Conservation (phyloP, 352 stramenopile genomes). For the Globisporangium spiculum region DNA sequence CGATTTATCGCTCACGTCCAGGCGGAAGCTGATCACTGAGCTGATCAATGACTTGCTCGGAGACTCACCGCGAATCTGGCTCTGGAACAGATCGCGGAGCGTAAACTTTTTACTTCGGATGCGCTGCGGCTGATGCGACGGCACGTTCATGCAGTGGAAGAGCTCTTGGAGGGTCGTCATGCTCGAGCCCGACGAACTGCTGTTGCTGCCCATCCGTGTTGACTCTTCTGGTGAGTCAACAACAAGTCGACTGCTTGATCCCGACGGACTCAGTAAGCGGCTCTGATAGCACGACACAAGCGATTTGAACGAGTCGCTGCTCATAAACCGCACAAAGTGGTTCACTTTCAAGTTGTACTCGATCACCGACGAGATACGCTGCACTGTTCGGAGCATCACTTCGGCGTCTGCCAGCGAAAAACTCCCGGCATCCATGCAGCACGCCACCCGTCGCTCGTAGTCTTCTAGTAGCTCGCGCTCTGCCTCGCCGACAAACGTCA, state of each 20-base stretch:
- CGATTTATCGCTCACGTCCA: slow-evolving; percentile 59
- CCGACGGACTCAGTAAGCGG: slow-evolving; percentile 64
- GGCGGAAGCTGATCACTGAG: slow-evolving; percentile 63
- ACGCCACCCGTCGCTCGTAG: slow-evolving; percentile 55
- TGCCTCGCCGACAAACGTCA: slow-evolving; percentile 70
- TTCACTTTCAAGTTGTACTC: slow-evolving; percentile 82
- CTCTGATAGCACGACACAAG: slow-evolving; percentile 76
- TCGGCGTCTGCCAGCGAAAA: slow-evolving; percentile 70
- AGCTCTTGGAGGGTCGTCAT: slow-evolving; percentile 84
- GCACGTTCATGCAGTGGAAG: slow-evolving; percentile 88
- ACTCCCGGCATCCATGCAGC: slow-evolving; percentile 56
- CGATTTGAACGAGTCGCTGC: slow-evolving; percentile 75
- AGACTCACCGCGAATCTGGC: slow-evolving; percentile 51
- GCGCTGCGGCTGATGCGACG: slow-evolving; percentile 75
- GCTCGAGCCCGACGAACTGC: slow-evolving; percentile 65
- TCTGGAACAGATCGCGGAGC: slow-evolving; percentile 61
- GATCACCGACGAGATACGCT: slow-evolving; percentile 55
- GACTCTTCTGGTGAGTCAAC: slow-evolving; percentile 25
- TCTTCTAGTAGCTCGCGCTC: slow-evolving; percentile 56
- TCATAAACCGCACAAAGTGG: slow-evolving; percentile 87
- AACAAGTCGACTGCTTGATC: slow-evolving; percentile 17
- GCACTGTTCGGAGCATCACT: slow-evolving; percentile 48
- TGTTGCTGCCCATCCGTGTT: slow-evolving; percentile 15
- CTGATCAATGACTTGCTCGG: slow-evolving; percentile 69
- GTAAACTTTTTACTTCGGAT: slow-evolving; percentile 71